Percentiles rank a stretch among this genome's conserved stretches.
phyloP scores from a whole-genome alignment of 805 yeast species.

The Wickerhamiella azymoides region DNA sequence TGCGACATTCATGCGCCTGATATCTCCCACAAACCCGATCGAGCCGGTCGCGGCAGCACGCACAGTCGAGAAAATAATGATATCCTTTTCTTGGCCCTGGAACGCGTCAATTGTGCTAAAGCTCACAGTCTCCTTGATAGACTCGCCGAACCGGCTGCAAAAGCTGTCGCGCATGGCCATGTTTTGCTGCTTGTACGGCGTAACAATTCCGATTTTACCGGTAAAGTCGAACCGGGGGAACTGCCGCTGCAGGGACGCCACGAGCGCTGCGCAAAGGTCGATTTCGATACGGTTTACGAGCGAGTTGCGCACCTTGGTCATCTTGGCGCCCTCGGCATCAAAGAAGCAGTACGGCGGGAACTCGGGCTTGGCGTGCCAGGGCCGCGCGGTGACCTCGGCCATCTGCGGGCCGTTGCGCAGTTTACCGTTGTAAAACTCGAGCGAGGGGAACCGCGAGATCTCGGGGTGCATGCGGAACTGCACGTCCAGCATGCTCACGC shows the following conservation, averaged over 20 bases:
- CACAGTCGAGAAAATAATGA: conserved; percentile 89
- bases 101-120: conserved; percentile 96
- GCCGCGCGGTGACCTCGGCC: conserved; percentile 41
- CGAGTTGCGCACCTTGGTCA: conserved; percentile 28
- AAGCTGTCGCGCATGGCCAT: conserved; percentile 44
- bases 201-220: conserved; percentile 76
- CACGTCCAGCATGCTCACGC: conserved; percentile 65
- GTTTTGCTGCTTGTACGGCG: conserved; percentile 90
- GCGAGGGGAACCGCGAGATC: conserved; percentile 76
- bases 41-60: conserved; percentile 46
- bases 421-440: conserved; percentile 60
- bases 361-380: conserved; percentile 53
- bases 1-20: conserved; percentile 94
- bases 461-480: conserved; percentile 98
- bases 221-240: conserved; percentile 38
- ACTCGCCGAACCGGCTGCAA: conserved; percentile 43
- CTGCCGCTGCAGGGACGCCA: conserved; percentile 36
- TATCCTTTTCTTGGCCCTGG: conserved; percentile 95
- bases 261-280: conserved; percentile 52
- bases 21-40: conserved; percentile 83
- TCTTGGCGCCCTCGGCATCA: conserved; percentile 32
- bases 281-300: conserved; percentile 62
- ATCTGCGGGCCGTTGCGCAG: conserved; percentile 71
- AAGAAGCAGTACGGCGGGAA: conserved; percentile 71
- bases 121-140: conserved; percentile 53